phyloP scores from a whole-genome alignment of 1,284 basidiomycete species.

The Tetrapyrgos nigripes region DNA sequence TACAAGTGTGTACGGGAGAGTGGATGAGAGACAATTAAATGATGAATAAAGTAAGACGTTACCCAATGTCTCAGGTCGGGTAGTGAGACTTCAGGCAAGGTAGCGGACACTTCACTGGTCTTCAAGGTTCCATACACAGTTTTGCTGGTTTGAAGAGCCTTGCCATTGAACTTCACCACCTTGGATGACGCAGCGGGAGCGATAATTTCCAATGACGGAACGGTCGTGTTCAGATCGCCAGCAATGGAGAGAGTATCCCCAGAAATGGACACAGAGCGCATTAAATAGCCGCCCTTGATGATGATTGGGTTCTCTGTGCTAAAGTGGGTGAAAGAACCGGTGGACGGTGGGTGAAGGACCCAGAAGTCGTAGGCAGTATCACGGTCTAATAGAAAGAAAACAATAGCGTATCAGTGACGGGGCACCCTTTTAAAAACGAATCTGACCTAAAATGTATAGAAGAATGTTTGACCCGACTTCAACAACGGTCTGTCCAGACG shows the following conservation, averaged over 20 bases:
- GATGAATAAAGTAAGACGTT: neutral
- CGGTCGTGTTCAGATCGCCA: slow-evolving; percentile 49
- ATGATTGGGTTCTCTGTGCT: slow-evolving; percentile 48
- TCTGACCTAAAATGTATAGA: slow-evolving; percentile 51
- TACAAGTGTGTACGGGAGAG: slow-evolving; percentile 12
- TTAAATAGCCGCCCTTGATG: slow-evolving; percentile 54
- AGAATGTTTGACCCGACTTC: slow-evolving; percentile 45
- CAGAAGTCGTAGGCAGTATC: slow-evolving; percentile 56
- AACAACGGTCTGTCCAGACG: slow-evolving; percentile 51
- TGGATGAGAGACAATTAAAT: too few relatives aligned
- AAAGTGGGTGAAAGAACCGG: slow-evolving; percentile 42
- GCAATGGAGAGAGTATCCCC: slow-evolving; percentile 43
- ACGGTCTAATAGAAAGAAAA: slow-evolving; percentile 42
- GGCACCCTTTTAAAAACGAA: neutral
- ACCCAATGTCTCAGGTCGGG: slow-evolving; percentile 42
- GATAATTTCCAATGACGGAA: slow-evolving; percentile 48
- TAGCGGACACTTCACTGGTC: slow-evolving; percentile 30
- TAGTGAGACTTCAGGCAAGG: slow-evolving; percentile 38
- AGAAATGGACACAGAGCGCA: slow-evolving; percentile 44
- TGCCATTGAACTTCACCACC: slow-evolving; percentile 47
- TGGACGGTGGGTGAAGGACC: slow-evolving; percentile 49
- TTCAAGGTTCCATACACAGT: slow-evolving; percentile 46
- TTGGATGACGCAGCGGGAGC: slow-evolving; percentile 43
- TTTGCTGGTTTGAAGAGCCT: slow-evolving; percentile 31
- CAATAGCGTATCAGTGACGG: neutral